A percentile compares a stretch with the other conserved stretches of the same genome.
Conservation (phyloP, 2,329 filamentous ascomycete species). For the Diaporthe amygdali region DNA sequence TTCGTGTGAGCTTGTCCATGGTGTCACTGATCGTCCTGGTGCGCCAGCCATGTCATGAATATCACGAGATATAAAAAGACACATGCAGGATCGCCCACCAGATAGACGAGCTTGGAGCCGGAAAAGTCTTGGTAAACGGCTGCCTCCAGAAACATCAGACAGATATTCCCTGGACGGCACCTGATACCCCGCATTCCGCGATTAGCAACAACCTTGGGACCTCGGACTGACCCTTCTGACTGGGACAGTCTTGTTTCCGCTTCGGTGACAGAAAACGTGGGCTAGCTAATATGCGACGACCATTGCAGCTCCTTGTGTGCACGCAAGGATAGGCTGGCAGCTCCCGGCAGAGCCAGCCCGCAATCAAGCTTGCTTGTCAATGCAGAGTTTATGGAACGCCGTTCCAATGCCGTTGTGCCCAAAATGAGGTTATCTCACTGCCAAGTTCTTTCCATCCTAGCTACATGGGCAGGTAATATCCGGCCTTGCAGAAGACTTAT, state of each 20-base stretch:
- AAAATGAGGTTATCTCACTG: slow-evolving; percentile 1
- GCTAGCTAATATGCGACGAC: slow-evolving; percentile 1
- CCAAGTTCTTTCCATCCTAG: background rate
- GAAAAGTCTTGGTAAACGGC: slow-evolving; percentile 5
- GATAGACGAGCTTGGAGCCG: background rate
- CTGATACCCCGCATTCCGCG: slow-evolving; percentile 12
- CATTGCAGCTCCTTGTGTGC: background rate
- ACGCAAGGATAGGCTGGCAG: background rate
- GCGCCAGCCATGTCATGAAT: slow-evolving; percentile 2
- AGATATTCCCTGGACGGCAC: background rate
- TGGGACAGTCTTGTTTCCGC: background rate
- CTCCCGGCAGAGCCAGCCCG: background rate
- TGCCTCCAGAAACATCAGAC: slow-evolving; percentile 11
- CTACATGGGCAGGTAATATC: slow-evolving; percentile 2
- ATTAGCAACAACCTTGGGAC: background rate
- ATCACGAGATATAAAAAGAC: slow-evolving; percentile 13
- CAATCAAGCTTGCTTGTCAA: slow-evolving; percentile 11
- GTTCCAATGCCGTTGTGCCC: background rate
- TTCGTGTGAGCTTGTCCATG: slow-evolving; percentile 4
- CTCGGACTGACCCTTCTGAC: background rate
- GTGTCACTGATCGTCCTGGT: slow-evolving; percentile 8
- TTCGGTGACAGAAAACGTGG: slow-evolving; percentile 4
- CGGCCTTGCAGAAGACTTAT: slow-evolving; percentile 11
- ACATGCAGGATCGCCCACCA: background rate
- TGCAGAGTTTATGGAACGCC: background rate